Conservation (phyloP, 2,329 filamentous ascomycete species). For the Domatiomyces globalis region DNA sequence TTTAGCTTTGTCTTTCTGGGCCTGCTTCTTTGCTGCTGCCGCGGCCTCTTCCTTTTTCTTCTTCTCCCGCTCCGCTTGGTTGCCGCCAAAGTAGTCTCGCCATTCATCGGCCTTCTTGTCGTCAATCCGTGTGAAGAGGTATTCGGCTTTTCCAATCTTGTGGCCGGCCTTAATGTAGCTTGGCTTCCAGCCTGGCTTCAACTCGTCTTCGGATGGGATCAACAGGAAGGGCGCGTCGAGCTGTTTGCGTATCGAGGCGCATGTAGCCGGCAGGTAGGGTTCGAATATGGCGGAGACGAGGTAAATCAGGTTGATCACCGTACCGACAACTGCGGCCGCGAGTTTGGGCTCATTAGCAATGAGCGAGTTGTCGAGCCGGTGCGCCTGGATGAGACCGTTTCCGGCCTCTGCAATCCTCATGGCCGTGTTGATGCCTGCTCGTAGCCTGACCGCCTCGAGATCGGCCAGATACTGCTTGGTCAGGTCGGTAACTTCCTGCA, state of each 20-base stretch:
- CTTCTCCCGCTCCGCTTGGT: slow-evolving; percentile 51
- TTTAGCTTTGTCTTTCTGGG: slow-evolving; percentile 24
- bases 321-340: slow-evolving; percentile 52
- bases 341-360: slow-evolving; percentile 45
- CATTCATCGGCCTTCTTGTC: slow-evolving; percentile 70
- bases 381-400: slow-evolving; percentile 46
- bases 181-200: slow-evolving; percentile 48
- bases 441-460: slow-evolving; percentile 47
- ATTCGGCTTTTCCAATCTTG: slow-evolving; percentile 63
- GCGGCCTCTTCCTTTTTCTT: slow-evolving; percentile 47
- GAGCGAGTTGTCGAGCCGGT: slow-evolving; percentile 47
- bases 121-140: slow-evolving; percentile 74
- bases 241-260: slow-evolving; percentile 62
- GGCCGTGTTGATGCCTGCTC: slow-evolving; percentile 39
- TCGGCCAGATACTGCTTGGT: slow-evolving; percentile 44
- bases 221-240: slow-evolving; percentile 45
- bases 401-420: slow-evolving; percentile 45
- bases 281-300: slow-evolving; percentile 64
- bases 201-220: slow-evolving; percentile 42
- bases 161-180: slow-evolving; percentile 53
- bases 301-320: slow-evolving; percentile 72
- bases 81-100: slow-evolving; percentile 59
- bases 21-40: slow-evolving; percentile 26
- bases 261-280: slow-evolving; percentile 75
- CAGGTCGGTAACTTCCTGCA: slow-evolving; percentile 36